phyloP scores from a whole-genome alignment of 371 early-diverging fungal species.

The Apophysomyces trapeziformis region DNA sequence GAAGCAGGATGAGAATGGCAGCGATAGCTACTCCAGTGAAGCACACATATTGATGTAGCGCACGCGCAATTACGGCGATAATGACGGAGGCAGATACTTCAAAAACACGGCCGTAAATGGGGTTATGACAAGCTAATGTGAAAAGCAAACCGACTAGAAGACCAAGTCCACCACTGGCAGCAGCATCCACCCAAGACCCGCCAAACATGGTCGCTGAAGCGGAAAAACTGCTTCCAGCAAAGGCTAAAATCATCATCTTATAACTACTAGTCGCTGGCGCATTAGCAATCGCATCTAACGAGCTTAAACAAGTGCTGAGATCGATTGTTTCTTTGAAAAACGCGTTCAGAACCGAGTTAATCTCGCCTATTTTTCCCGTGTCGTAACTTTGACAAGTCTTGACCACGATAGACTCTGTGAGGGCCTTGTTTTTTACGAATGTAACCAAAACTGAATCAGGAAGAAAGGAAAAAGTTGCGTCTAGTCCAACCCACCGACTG shows the following conservation, averaged over 20 bases:
- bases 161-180: slow-evolving; percentile 34
- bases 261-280: slow-evolving; percentile 44
- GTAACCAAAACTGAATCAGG: slow-evolving; percentile 48
- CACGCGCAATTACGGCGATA: slow-evolving; percentile 41
- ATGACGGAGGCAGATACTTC: slow-evolving; percentile 45
- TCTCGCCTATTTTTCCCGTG: slow-evolving; percentile 41
- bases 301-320: slow-evolving; percentile 31
- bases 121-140: slow-evolving; percentile 34
- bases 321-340: slow-evolving; percentile 26
- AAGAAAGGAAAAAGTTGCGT: slow-evolving; percentile 42
- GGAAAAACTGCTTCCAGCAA: slow-evolving; percentile 34
- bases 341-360: slow-evolving; percentile 40
- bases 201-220: slow-evolving; percentile 40
- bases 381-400: slow-evolving; percentile 43
- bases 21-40: slow-evolving; percentile 46
- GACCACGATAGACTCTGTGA: slow-evolving; percentile 43
- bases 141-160: slow-evolving; percentile 34
- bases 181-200: slow-evolving; percentile 47
- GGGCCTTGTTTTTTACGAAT: slow-evolving; percentile 19
- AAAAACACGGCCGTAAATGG: slow-evolving; percentile 47
- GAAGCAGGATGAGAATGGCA: slow-evolving; percentile 61
- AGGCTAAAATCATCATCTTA: slow-evolving; percentile 10
- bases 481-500: slow-evolving; percentile 25
- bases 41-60: slow-evolving; percentile 39
- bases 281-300: slow-evolving; percentile 31